Conservation (phyloP, 805 yeast species). For the Kluyveromyces dobzhanskii region DNA sequence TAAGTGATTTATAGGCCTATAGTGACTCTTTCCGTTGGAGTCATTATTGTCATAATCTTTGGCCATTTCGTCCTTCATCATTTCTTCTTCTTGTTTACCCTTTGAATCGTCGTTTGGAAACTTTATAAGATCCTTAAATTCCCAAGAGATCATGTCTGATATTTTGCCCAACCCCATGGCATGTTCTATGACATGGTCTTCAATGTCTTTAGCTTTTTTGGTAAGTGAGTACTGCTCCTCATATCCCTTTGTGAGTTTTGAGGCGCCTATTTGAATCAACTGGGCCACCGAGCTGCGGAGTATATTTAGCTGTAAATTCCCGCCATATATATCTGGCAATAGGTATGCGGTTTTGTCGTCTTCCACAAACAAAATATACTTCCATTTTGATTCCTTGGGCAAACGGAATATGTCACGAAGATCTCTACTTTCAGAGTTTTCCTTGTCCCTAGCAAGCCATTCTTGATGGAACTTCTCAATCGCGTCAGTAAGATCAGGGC, state of each 20-base stretch:
- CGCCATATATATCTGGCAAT: slow-evolving; percentile 36
- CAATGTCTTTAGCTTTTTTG: slow-evolving; percentile 24
- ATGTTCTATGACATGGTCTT: slow-evolving; percentile 19
- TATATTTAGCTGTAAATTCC: slow-evolving; percentile 32
- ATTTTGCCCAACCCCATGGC: slow-evolving; percentile 14
- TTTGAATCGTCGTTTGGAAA: slow-evolving; percentile 5
- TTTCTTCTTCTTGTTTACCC: slow-evolving; percentile 13
- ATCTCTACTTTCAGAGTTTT: slow-evolving; percentile 7
- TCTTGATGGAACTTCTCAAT: slow-evolving; percentile 37
- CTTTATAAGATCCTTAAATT: slow-evolving; percentile 10
- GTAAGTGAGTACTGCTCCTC: slow-evolving; percentile 10
- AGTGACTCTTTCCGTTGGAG: slow-evolving; percentile 32
- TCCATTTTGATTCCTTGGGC: not conserved
- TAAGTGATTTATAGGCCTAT: slow-evolving; percentile 43
- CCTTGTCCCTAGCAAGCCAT: slow-evolving; percentile 4
- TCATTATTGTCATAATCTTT: slow-evolving; percentile 42
- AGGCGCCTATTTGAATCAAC: slow-evolving; percentile 38
- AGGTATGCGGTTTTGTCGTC: slow-evolving; percentile 39
- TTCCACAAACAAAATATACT: slow-evolving; percentile 14
- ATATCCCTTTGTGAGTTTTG: slow-evolving; percentile 44
- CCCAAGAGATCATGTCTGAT: slow-evolving; percentile 18
- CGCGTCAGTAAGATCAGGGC: slow-evolving; percentile 40
- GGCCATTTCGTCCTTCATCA: slow-evolving; percentile 41
- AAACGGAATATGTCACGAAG: slow-evolving; percentile 27
- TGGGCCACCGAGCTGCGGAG: slow-evolving; percentile 29